Percentiles rank a stretch among this genome's conserved stretches.
phyloP scores from a whole-genome alignment of 495 filamentous ascomycete species.

The Stereocaulon alpinum region DNA sequence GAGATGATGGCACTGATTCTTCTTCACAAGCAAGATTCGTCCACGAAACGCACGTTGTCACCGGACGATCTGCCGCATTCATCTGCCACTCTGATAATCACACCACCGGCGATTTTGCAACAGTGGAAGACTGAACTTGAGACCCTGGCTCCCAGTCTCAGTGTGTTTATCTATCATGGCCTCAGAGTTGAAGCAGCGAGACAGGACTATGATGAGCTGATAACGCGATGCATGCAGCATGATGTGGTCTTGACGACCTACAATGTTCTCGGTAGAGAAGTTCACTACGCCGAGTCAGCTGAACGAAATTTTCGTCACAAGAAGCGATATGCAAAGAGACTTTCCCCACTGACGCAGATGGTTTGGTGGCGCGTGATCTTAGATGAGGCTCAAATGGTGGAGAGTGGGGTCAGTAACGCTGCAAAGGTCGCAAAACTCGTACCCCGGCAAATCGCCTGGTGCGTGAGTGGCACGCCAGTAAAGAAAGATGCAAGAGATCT shows the following conservation, averaged over 20 bases:
- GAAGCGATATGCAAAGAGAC: slow-evolving; percentile 54
- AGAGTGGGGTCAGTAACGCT: slow-evolving; percentile 73
- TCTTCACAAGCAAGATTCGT: slow-evolving; percentile 40
- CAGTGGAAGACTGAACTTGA: slow-evolving; percentile 82
- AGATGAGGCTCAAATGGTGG: slow-evolving; percentile 94
- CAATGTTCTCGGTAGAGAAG: slow-evolving; percentile 60
- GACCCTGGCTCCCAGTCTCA: slow-evolving; percentile 53
- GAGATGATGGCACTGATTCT: slow-evolving; percentile 73
- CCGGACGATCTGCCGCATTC: slow-evolving; percentile 34
- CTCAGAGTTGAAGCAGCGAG: slow-evolving; percentile 32
- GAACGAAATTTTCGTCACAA: slow-evolving; percentile 53
- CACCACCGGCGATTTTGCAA: slow-evolving; percentile 65
- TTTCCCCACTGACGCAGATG: slow-evolving; percentile 66
- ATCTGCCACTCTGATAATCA: slow-evolving; percentile 74
- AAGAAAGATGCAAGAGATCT: slow-evolving; percentile 61
- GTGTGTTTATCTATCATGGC: slow-evolving; percentile 42
- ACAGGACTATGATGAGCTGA: slow-evolving; percentile 33
- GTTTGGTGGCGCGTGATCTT: slow-evolving; percentile 90
- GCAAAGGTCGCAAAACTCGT: slow-evolving; percentile 70
- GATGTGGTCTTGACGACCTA: slow-evolving; percentile 86
- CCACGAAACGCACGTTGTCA: slow-evolving; percentile 21
- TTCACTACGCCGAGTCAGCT: slow-evolving; percentile 63
- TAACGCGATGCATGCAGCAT: slow-evolving; percentile 42
- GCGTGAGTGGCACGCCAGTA: slow-evolving; percentile 84
- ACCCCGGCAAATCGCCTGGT: slow-evolving; percentile 80